A percentile compares a stretch with the other conserved stretches of the same genome.
Evolutionary conservation across 331 rosid genomes (phyloP).

Genomic region (Rosa hybrid): DNA sequence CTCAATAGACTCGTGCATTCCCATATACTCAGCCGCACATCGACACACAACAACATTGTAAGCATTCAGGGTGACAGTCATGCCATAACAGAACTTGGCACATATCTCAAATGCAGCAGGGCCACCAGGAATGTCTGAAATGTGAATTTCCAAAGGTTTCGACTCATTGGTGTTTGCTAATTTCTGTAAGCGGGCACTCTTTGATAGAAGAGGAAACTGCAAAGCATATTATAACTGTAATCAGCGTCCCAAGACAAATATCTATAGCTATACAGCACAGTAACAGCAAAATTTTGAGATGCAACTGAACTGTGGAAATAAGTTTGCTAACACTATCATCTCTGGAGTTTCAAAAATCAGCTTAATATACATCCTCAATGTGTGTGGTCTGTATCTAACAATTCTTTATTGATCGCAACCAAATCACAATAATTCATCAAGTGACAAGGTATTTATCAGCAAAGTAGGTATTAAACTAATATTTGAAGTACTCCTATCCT

Average conservation of each 20-base stretch:
- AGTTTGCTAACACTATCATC: conserved; percentile 2
- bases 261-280: conserved; percentile 10
- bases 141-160: conserved; percentile 57
- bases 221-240: conserved; percentile 19
- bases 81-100: conserved; percentile 95
- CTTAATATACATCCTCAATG: background rate
- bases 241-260: conserved; percentile 32
- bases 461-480: conserved; percentile 1
- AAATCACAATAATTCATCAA: background rate
- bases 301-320: conserved; percentile 16
- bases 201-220: conserved; percentile 96
- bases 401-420: background rate
- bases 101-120: conserved; percentile 87
- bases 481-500: background rate
- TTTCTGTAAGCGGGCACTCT: conserved; percentile 80
- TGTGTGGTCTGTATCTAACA: background rate
- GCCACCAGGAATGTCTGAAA: conserved; percentile 94
- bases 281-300: conserved; percentile 20
- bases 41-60: conserved; percentile 76
- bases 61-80: conserved; percentile 94
- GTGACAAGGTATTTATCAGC: background rate
- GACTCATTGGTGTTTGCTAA: conserved; percentile 58
- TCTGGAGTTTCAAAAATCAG: conserved; percentile 1
- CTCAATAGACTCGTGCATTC: conserved; percentile 83
- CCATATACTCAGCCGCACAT: conserved; percentile 93